phyloP scores from a whole-genome alignment of 305 asterid species.

The Caryopteris hybrid region DNA sequence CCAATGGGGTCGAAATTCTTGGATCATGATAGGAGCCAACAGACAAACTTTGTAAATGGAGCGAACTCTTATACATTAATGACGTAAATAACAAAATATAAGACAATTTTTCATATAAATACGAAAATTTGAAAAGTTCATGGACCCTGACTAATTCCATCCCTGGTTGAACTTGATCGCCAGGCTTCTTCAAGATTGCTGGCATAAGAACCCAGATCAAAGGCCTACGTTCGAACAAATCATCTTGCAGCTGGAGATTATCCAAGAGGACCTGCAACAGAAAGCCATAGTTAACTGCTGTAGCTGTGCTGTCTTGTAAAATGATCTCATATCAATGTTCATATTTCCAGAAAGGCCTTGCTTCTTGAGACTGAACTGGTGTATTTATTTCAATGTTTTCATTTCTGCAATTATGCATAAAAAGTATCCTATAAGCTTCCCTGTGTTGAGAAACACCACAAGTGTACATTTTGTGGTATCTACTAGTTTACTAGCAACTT shows the following conservation, averaged over 20 bases:
- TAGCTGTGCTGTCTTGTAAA: slow-evolving; percentile 37
- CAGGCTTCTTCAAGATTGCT: slow-evolving; percentile 61
- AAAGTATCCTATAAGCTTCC: too few species aligned
- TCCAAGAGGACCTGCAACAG: slow-evolving; percentile 32
- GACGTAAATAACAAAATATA: too few species aligned
- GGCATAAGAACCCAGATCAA: slow-evolving; percentile 58
- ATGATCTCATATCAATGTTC: neutral
- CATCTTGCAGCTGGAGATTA: slow-evolving; percentile 41
- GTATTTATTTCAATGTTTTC: neutral
- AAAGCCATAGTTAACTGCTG: slow-evolving; percentile 31
- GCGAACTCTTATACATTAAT: too few species aligned
- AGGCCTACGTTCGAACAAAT: slow-evolving; percentile 56
- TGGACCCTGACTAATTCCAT: too few species aligned
- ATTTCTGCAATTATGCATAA: neutral
- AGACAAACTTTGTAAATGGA: neutral
- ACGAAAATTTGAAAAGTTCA: too few species aligned
- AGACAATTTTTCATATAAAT: too few species aligned
- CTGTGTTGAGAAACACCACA: neutral
- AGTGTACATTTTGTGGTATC: too few species aligned
- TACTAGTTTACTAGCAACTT: too few species aligned
- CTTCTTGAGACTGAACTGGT: neutral
- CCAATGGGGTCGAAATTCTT: too few species aligned
- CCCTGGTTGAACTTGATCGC: slow-evolving; percentile 4
- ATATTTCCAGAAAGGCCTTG: neutral
- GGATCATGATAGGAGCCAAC: too few species aligned